These are phyloP conservation scores for Epichloe typhina DNA, from an alignment of 2,329 filamentous ascomycete species.

Conservation along the genomic window DNA sequence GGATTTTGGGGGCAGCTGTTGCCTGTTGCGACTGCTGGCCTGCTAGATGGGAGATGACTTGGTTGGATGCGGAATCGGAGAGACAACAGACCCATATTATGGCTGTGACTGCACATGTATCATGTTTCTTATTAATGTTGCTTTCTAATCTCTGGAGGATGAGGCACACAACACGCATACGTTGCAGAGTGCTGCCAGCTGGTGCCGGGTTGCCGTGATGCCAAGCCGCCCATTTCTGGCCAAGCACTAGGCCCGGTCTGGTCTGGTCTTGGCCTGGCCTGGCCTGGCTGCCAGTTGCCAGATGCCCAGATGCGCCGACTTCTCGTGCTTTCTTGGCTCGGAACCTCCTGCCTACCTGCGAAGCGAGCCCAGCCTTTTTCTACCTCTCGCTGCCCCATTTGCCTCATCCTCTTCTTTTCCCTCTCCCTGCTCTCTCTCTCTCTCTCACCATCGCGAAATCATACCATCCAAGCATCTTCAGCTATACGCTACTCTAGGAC, in stretches of 20 bases:
- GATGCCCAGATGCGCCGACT: too few species aligned
- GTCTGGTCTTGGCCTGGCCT: not conserved
- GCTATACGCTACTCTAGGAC: not conserved
- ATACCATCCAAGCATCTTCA: constrained; percentile 8
- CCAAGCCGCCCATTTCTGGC: constrained; percentile 1
- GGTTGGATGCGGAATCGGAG: too few species aligned
- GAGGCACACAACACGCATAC: too few species aligned
- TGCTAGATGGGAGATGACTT: too few species aligned
- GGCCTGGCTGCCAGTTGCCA: too few species aligned
- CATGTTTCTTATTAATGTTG: too few species aligned
- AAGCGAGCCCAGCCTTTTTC: constrained; percentile 3
- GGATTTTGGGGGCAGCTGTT: too few species aligned
- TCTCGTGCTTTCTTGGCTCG: too few species aligned
- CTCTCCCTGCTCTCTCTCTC: not conserved
- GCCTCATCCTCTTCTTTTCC: constrained; percentile 1
- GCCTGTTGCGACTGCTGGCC: too few species aligned
- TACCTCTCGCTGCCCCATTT: constrained; percentile 2
- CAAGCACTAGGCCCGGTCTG: not conserved
- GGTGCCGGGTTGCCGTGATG: constrained; percentile 1
- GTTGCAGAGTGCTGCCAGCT: not conserved
- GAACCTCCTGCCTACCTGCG: not conserved
- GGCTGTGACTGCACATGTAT: too few species aligned
- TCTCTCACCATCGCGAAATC: constrained; percentile 3
- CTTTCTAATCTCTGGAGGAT: too few species aligned
- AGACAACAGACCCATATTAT: too few species aligned